Evolutionary conservation across 225 moss, liverwort and hornwort species (phyloP).

Genomic region (Marchantia paleacea): DNA sequence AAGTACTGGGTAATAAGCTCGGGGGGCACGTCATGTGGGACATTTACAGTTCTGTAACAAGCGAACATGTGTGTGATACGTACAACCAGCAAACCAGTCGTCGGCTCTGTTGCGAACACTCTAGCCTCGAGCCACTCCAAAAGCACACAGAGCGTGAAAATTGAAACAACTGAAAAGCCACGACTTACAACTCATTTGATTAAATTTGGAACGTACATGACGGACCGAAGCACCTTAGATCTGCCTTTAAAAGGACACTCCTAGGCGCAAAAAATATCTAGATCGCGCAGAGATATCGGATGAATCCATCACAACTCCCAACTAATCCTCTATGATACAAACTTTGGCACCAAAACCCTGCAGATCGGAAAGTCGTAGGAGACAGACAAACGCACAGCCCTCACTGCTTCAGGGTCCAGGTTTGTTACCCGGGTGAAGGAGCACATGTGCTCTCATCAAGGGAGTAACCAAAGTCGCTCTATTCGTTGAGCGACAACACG

Average conservation of each 20-base stretch:
- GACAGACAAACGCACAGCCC: neutral
- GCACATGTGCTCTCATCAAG: neutral
- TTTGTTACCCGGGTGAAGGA: neutral
- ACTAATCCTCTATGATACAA: constrained; percentile 5
- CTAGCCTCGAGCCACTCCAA: too few species aligned
- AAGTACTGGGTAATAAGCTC: too few species aligned
- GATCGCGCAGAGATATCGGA: neutral
- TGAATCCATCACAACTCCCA: constrained; percentile 6
- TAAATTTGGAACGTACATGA: neutral
- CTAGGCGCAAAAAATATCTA: neutral
- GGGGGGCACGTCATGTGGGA: too few species aligned
- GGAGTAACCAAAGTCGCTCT: neutral
- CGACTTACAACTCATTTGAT: neutral
- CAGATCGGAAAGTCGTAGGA: neutral
- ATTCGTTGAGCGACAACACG: neutral
- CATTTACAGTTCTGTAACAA: too few species aligned
- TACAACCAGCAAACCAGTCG: too few species aligned
- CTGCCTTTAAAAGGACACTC: neutral
- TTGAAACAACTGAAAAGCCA: neutral
- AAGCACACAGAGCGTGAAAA: too few species aligned
- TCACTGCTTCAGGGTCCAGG: neutral
- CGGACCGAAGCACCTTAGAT: neutral
- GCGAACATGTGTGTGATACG: too few species aligned
- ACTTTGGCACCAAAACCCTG: neutral
- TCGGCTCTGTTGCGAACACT: too few species aligned